Percentiles rank a stretch among this genome's conserved stretches.
phyloP scores from a whole-genome alignment of 2,329 filamentous ascomycete species.

The Coniella vitis region DNA sequence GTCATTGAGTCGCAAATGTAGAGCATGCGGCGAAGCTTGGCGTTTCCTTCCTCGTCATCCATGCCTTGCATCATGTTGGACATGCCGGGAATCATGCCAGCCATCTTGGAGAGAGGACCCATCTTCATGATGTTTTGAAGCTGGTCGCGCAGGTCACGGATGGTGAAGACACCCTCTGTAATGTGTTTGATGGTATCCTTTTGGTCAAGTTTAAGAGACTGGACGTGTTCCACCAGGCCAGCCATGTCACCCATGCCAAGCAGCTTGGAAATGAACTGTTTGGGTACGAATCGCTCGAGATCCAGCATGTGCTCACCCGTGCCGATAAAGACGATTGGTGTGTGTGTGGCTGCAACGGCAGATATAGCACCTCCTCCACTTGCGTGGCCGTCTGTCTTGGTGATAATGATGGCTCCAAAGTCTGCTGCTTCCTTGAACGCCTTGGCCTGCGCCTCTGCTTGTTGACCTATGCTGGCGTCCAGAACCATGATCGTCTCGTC shows the following conservation, averaged over 20 bases:
- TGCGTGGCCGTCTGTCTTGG: slow-evolving; percentile 94
- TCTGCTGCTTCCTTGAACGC: slow-evolving; percentile 97
- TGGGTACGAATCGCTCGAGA: slow-evolving; percentile 83
- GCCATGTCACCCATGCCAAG: slow-evolving; percentile 97
- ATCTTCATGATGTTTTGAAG: slow-evolving; percentile 99
- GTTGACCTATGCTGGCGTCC: slow-evolving; percentile 92
- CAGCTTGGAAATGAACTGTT: slow-evolving; percentile 88
- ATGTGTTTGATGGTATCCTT: slow-evolving; percentile 99
- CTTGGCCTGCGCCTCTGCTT: slow-evolving; percentile 87
- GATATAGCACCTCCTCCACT: slow-evolving; percentile 96
- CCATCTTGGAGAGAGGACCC: slow-evolving; percentile 95
- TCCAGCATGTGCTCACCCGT: slow-evolving; percentile 97
- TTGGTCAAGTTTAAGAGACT: slow-evolving; percentile 89
- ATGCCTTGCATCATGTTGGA: slow-evolving; percentile 90
- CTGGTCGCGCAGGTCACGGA: slow-evolving; percentile 90
- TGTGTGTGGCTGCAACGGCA: slow-evolving; percentile 90
- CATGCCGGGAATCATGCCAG: slow-evolving; percentile 96
- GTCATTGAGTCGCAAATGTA: slow-evolving; percentile 99
- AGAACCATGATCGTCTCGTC: slow-evolving; percentile 99
- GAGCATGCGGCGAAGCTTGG: slow-evolving; percentile 95
- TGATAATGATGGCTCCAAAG: slow-evolving; percentile 98
- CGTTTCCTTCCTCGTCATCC: slow-evolving; percentile 91
- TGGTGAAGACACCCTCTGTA: slow-evolving; percentile 89
- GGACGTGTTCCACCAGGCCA: slow-evolving; percentile 91
- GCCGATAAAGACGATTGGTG: slow-evolving; percentile 95